Conservation (phyloP, 2,329 filamentous ascomycete genomes). For the Sarocladium kiliense region DNA sequence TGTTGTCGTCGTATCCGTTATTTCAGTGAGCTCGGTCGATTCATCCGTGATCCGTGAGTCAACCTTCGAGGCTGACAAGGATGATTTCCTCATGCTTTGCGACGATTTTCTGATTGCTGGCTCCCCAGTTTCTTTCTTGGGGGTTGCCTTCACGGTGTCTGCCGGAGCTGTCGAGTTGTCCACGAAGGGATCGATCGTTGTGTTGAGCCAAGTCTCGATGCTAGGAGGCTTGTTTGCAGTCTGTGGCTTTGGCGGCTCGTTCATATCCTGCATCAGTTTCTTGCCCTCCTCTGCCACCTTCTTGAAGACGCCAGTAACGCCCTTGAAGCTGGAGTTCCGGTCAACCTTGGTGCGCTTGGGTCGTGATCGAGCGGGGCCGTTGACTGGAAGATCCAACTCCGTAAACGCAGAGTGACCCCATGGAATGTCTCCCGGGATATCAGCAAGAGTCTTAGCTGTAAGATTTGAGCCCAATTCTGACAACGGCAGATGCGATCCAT, state of each 20-base stretch:
- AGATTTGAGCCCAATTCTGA: slow-evolving; percentile 31
- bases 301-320: slow-evolving; percentile 57
- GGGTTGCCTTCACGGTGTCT: neutral
- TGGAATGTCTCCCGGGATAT: slow-evolving; percentile 52
- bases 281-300: slow-evolving; percentile 60
- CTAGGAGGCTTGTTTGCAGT: slow-evolving; percentile 52
- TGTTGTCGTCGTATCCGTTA: slow-evolving; percentile 1
- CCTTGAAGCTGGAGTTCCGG: slow-evolving; percentile 52
- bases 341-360: slow-evolving; percentile 40
- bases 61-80: neutral
- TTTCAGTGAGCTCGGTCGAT: slow-evolving; percentile 4
- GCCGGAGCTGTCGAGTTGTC: slow-evolving; percentile 27
- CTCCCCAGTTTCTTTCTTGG: neutral
- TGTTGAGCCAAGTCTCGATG: slow-evolving; percentile 62
- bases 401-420: slow-evolving; percentile 64
- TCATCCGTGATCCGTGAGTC: neutral
- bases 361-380: slow-evolving; percentile 38
- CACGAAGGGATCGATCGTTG: slow-evolving; percentile 58
- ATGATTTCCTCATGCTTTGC: neutral
- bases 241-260: slow-evolving; percentile 47
- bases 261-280: slow-evolving; percentile 59
- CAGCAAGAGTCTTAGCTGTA: slow-evolving; percentile 49
- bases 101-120: neutral
- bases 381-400: slow-evolving; percentile 52
- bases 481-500: slow-evolving; percentile 18